phyloP scores from a whole-genome alignment of 495 filamentous ascomycete genomes.

The Jackrogersella minutella region DNA sequence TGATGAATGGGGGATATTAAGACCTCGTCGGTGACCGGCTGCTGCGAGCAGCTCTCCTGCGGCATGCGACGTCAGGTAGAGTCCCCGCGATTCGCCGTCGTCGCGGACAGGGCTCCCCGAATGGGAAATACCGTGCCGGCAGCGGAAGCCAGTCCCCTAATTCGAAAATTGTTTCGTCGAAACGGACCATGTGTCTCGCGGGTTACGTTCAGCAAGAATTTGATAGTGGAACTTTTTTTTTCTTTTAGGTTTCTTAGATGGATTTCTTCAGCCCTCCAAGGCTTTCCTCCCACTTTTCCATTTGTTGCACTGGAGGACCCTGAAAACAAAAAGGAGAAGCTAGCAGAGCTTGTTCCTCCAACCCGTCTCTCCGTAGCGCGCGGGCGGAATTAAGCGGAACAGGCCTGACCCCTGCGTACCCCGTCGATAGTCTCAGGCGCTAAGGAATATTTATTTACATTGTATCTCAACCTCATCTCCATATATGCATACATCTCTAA shows the following conservation, averaged over 20 bases:
- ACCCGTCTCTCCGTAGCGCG: slow-evolving; percentile 17
- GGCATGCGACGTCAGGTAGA: neutral
- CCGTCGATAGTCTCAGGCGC: slow-evolving; percentile 36
- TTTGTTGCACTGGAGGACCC: slow-evolving; percentile 2
- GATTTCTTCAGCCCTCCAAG: no score
- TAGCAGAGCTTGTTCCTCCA: neutral
- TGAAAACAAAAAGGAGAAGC: slow-evolving; percentile 12
- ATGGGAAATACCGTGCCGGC: slow-evolving; percentile 20
- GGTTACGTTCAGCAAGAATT: no score
- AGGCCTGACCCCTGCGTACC: slow-evolving; percentile 20
- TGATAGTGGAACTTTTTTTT: no score
- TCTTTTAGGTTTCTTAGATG: no score
- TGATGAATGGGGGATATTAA: neutral
- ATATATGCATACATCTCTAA: neutral
- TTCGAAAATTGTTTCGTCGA: slow-evolving; percentile 9
- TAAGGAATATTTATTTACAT: slow-evolving; percentile 9
- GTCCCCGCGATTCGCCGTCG: slow-evolving; percentile 24
- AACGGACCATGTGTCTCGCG: neutral
- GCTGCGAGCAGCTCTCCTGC: slow-evolving; percentile 8
- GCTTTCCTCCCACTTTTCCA: neutral
- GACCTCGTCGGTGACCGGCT: slow-evolving; percentile 12
- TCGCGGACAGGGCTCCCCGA: slow-evolving; percentile 23
- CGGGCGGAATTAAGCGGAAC: slow-evolving; percentile 16
- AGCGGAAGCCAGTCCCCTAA: neutral
- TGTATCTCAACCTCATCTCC: no score